These are phyloP conservation scores for Cladosporium sp. DNA, from an alignment of 2,329 filamentous ascomycete species.

Conservation along the genomic window DNA sequence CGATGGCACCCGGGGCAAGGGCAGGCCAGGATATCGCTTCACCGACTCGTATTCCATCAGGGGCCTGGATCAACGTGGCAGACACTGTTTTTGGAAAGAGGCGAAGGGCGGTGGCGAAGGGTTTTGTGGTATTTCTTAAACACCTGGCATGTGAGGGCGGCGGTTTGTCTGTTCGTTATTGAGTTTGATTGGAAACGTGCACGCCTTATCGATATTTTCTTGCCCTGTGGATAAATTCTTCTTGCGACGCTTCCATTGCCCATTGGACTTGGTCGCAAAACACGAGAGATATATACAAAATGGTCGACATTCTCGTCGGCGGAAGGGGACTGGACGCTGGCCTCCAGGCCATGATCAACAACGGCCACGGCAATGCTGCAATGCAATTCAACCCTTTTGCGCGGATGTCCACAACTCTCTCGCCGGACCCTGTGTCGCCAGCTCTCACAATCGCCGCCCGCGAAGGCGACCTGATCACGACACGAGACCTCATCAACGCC, in stretches of 20 bases:
- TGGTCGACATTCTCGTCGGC: not conserved
- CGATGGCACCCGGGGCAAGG: not conserved
- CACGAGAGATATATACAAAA: not conserved
- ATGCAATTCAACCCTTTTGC: slow-evolving; percentile 5
- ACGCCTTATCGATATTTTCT: too few relatives aligned
- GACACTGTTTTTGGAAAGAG: too few relatives aligned
- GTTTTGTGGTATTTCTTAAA: too few relatives aligned
- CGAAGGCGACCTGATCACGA: not conserved
- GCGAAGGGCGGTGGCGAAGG: too few relatives aligned
- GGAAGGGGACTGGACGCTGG: slow-evolving; percentile 1
- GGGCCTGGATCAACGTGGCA: not conserved
- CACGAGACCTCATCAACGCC: not conserved
- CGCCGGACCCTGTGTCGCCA: not conserved
- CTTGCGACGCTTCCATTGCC: too few relatives aligned
- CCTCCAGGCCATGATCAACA: not conserved
- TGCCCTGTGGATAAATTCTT: too few relatives aligned
- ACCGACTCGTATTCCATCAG: slow-evolving; percentile 5
- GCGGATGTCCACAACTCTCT: not conserved
- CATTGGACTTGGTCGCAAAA: too few relatives aligned
- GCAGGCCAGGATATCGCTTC: not conserved
- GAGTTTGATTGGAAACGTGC: too few relatives aligned
- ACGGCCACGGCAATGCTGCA: not conserved
- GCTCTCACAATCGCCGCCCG: slow-evolving; percentile 8
- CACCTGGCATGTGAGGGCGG: too few relatives aligned
- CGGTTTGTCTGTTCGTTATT: too few relatives aligned